Conservation (phyloP, 1,139 yeast species). For the Taphrina populina region DNA sequence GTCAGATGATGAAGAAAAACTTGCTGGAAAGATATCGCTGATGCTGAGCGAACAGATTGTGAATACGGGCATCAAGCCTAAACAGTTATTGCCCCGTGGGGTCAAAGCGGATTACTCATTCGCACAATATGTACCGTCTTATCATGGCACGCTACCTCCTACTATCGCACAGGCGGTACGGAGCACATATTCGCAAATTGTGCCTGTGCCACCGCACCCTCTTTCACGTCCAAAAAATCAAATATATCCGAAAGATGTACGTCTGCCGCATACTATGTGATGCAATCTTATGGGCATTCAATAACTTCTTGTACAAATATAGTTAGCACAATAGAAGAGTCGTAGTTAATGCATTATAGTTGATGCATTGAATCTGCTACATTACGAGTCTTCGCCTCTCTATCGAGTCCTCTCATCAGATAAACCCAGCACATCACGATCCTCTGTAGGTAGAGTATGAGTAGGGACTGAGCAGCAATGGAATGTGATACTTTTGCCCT, state of each 20-base stretch:
- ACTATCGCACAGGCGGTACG: constrained; percentile 24
- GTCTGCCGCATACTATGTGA: too few species aligned
- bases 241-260: too few species aligned
- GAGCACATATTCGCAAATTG: constrained; percentile 5
- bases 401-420: too few species aligned
- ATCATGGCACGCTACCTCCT: constrained; percentile 18
- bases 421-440: too few species aligned
- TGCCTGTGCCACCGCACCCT: constrained; percentile 1
- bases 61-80: neutral
- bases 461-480: constrained; percentile 73
- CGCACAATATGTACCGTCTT: constrained; percentile 9
- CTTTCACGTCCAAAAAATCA: too few species aligned
- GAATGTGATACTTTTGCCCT: constrained; percentile 73
- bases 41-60: constrained; percentile 4
- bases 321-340: too few species aligned
- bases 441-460: constrained; percentile 92
- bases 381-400: too few species aligned
- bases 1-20: constrained; percentile 1
- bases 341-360: too few species aligned
- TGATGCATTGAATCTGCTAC: too few species aligned
- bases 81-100: constrained; percentile 1
- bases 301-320: too few species aligned
- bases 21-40: neutral
- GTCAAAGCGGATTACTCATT: constrained; percentile 2
- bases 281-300: too few species aligned